These are phyloP conservation scores for Mycena alexandri DNA, from an alignment of 768 basidiomycete species.

Conservation along the genomic window DNA sequence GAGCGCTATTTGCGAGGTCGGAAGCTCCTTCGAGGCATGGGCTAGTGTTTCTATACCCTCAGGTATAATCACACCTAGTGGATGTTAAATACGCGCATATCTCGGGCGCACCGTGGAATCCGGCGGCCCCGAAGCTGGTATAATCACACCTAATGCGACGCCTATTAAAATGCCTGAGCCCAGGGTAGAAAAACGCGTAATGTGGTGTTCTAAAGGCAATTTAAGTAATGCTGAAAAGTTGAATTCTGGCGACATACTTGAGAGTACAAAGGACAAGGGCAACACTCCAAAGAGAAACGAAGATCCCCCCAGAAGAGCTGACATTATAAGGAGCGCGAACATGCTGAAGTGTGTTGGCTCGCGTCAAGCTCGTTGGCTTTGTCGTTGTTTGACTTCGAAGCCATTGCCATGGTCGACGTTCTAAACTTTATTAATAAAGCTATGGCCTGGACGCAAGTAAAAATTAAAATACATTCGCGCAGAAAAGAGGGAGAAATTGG, in stretches of 20 bases:
- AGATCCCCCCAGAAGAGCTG: conserved; percentile 67
- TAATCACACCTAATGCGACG: conserved; percentile 90
- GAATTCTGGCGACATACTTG: conserved; percentile 60
- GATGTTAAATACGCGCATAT: too few species aligned
- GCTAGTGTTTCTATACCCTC: conserved; percentile 85
- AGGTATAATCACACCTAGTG: conserved; percentile 91
- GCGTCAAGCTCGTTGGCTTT: neutral
- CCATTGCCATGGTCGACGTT: neutral
- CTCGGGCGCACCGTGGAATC: too few species aligned
- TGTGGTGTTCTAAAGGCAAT: conserved; percentile 34
- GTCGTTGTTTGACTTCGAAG: neutral
- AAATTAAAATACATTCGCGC: too few species aligned
- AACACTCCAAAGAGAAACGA: conserved; percentile 80
- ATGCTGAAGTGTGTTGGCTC: conserved; percentile 6
- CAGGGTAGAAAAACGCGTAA: conserved; percentile 29
- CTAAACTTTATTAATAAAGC: too few species aligned
- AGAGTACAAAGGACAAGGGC: conserved; percentile 81
- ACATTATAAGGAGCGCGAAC: conserved; percentile 63
- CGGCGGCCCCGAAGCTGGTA: conserved; percentile 58
- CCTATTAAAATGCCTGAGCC: conserved; percentile 82
- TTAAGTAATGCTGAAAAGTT: neutral
- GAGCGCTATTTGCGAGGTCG: conserved; percentile 68
- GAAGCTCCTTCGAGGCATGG: conserved; percentile 52
- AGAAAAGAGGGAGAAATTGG: too few species aligned
- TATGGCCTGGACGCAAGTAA: too few species aligned